Evolutionary conservation across 441 rosid genomes (phyloP), one percentile per base, ranked within the genome.

Genomic region (Euphorbia neoarborescens): DNA sequence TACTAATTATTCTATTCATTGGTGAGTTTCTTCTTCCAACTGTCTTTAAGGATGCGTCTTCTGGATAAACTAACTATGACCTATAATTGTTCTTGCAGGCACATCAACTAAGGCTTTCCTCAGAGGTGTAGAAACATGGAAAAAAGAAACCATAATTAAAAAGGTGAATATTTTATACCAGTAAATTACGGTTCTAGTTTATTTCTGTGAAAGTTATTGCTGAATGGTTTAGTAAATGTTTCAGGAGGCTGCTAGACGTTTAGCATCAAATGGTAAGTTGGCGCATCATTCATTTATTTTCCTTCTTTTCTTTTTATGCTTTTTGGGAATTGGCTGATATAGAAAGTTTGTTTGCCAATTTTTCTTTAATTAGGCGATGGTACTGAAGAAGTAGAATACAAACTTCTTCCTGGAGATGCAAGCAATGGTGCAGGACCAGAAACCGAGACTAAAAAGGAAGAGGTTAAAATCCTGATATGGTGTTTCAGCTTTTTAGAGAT

Each of bases 121-220:
- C 65, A 86, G 75, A 79, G 90, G 90, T 27, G 75, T 83, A 59
- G 81, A 80, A 70, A 84, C 88, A 22, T 87, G 90, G 90, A 83
- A 84, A 74, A 87, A 73, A 38, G 88, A 87, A 76, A 80, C 88
- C 64, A 76, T 80, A 1, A 56, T 78, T 13, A 79, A 80, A 72
- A 67, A 71, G 84, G 88, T 80, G 65, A 12, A 28, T 60, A 46
- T 10, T 62, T 46, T 17, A 17, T 30, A 10, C 28, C 28, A 42
- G 37, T 4, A 60, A 32, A 35, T 67, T 50, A 10, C 13, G 7
- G 17, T 44, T n/a, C 37, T 35, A 0, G 10, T 25, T 57, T 9
- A 66, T 22, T 73, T 59, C 34, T 58, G 7, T 4, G 12, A 38
- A 20, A 14, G 24, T 34, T 66, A 13, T 53, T 37, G 34, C 51